phyloP scores from a whole-genome alignment of 495 filamentous ascomycete species.

The Ramalina intermedia region DNA sequence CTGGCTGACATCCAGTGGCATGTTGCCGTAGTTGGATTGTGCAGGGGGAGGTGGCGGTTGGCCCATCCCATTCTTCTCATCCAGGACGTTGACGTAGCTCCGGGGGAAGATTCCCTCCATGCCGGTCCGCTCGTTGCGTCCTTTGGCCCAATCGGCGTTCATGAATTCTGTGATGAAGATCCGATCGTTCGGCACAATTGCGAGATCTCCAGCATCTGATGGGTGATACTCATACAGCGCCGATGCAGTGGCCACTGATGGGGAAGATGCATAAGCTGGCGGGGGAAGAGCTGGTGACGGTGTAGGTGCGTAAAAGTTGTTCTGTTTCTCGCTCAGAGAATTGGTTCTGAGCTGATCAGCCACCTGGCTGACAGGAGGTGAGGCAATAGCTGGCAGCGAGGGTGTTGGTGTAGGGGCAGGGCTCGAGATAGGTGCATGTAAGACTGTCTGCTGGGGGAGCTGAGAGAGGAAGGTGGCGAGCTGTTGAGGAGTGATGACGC shows the following conservation, averaged over 20 bases:
- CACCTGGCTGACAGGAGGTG: constrained; percentile 25
- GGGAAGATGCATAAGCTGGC: constrained; percentile 36
- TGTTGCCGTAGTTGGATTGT: constrained; percentile 35
- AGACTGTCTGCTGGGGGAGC: constrained; percentile 51
- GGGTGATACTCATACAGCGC: constrained; percentile 75
- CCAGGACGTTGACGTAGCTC: constrained; percentile 59
- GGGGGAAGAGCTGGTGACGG: constrained; percentile 35
- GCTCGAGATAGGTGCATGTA: constrained; percentile 22
- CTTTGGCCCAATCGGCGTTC: constrained; percentile 79
- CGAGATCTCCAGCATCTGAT: constrained; percentile 63
- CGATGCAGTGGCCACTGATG: constrained; percentile 52
- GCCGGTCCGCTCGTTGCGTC: constrained; percentile 64
- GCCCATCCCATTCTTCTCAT: constrained; percentile 23
- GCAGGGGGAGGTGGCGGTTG: constrained; percentile 16
- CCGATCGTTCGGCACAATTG: constrained; percentile 58
- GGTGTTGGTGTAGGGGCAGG: constrained; percentile 22
- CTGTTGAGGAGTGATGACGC: constrained; percentile 53
- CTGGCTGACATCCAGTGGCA: constrained; percentile 39
- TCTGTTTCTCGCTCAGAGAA: constrained; percentile 38
- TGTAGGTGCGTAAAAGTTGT: constrained; percentile 29
- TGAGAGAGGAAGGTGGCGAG: constrained; percentile 56
- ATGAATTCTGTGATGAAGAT: constrained; percentile 76
- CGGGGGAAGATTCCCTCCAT: constrained; percentile 82
- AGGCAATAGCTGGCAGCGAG: constrained; percentile 23
- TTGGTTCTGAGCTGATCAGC: constrained; percentile 31